Base-by-base conservation (phyloP, 768 basidiomycete genomes). In the Cyathus striatus region DNA sequence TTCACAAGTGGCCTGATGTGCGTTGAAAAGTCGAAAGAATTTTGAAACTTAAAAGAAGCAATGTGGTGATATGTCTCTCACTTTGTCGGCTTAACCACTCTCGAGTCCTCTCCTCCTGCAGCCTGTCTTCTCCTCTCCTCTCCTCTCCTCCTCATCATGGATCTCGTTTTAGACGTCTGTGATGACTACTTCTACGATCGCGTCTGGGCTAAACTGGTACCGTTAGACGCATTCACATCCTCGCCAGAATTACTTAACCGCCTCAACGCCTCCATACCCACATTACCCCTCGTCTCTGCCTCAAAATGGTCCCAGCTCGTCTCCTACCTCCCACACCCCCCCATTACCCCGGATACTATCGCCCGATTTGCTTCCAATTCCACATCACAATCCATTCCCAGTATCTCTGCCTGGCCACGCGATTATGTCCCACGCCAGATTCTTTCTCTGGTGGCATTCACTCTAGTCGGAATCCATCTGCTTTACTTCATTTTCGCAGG, bases 401-500 rank as follows among this genome's bases (percentile, higher is more conserved):
- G 70, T 34, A 54, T 75, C 27, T 89, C 87, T 3, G 87, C 86
- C 27, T 92, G 90, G 90, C 80, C 91, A 0, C 78, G 93, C 30
- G 84, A 92, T 52, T 83, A 89, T 55, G 53, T 93, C 6, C 84
- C 78, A 3, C 79, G 93, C 30, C 92, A 95, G 57, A 41, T 86
- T 3, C 17, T 86, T 23, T 93, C 92, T 1, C 67, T 98, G 46
- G 62, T 65, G 49, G 59, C 70, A 20, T 56, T 98, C 49, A 94
- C 92, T 1, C 63, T 88, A 41, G 52, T 90, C 45, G 93, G 93
- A 47, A 88, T 95, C 45, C 78, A 86, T 53, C 18, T 83, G 38
- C 75, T 99, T 37, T 99, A 99, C 64, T 93, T 96, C 65, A 40
- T 85, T 20, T 86, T 97, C 52, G 93, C 92, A n/a, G 68, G 75